Percentiles rank a stretch among this genome's conserved stretches.
These are phyloP conservation scores for Pythium apleroticum DNA, from an alignment of 352 stramenopile genomes.

Conservation along the genomic window DNA sequence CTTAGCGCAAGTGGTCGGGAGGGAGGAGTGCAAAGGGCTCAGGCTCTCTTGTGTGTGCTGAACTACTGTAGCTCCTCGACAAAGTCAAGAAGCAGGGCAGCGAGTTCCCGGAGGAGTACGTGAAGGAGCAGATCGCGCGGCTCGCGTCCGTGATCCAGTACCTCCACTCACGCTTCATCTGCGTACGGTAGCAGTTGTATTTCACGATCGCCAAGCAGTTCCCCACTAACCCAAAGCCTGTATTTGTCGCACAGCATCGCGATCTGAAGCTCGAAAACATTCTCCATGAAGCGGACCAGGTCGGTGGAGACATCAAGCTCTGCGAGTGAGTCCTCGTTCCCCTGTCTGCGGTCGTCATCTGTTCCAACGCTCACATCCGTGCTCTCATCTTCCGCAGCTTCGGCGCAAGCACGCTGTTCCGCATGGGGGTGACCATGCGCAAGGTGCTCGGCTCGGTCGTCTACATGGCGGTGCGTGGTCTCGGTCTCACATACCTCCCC, in stretches of 20 bases:
- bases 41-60: background rate
- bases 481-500: background rate
- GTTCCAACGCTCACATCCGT: background rate
- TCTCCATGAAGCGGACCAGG: conserved; percentile 53
- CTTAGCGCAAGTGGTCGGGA: background rate
- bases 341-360: too few species aligned
- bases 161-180: conserved; percentile 80
- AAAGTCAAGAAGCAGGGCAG: conserved; percentile 48
- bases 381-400: conserved; percentile 38
- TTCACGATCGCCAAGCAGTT: too few species aligned
- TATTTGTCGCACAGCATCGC: too few species aligned
- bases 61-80: conserved; percentile 58
- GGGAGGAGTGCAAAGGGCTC: background rate
- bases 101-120: conserved; percentile 52
- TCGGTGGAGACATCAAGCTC: conserved; percentile 65
- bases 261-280: conserved; percentile 86
- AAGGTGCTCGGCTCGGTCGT: conserved; percentile 78
- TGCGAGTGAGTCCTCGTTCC: conserved; percentile 58
- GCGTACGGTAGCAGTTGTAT: conserved; percentile 44
- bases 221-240: too few species aligned
- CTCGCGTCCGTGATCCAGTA: conserved; percentile 81
- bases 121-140: conserved; percentile 59
- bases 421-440: conserved; percentile 73
- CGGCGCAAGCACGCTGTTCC: conserved; percentile 75
- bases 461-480: conserved; percentile 73